Evolutionary conservation across 2,329 filamentous ascomycete species (phyloP).

Genomic region (Fusarium abutilonis): DNA sequence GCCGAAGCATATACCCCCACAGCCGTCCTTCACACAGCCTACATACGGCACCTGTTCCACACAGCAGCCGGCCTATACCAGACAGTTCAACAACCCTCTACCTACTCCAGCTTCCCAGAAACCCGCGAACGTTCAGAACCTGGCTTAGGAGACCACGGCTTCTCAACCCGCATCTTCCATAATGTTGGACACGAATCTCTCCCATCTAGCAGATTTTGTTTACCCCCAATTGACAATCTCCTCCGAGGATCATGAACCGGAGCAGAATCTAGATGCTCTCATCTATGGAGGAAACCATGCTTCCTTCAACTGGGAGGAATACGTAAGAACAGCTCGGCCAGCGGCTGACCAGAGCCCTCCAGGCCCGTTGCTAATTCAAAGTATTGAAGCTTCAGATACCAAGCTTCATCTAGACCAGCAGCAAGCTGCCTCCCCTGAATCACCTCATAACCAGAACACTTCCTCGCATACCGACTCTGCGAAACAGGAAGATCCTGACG

Average conservation of each 20-base stretch:
- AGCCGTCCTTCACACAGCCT: not conserved
- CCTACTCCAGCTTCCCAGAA: not conserved
- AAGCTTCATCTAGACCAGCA: not conserved
- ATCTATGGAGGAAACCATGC: not conserved
- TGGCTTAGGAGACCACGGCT: slow-evolving; percentile 20
- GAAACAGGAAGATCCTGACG: not conserved
- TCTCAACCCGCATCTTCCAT: slow-evolving; percentile 5
- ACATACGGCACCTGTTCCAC: not conserved
- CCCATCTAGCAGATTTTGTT: not conserved
- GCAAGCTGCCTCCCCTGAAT: not conserved
- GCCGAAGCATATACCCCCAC: not conserved
- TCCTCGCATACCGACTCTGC: not conserved
- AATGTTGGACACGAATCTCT: not conserved
- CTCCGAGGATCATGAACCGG: not conserved
- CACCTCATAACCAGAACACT: not conserved
- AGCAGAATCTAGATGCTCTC: not conserved
- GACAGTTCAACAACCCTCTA: not conserved
- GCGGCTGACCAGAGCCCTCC: not conserved
- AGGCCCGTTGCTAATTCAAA: slow-evolving; percentile 1
- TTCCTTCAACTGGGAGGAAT: slow-evolving; percentile 2
- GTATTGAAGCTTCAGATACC: not conserved
- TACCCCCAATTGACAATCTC: not conserved
- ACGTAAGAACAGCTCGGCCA: slow-evolving; percentile 8
- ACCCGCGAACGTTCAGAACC: slow-evolving; percentile 1
- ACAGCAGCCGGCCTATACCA: not conserved